Conservation (phyloP, 148 eudicot genomes). For the Amaranthus palmeri region DNA sequence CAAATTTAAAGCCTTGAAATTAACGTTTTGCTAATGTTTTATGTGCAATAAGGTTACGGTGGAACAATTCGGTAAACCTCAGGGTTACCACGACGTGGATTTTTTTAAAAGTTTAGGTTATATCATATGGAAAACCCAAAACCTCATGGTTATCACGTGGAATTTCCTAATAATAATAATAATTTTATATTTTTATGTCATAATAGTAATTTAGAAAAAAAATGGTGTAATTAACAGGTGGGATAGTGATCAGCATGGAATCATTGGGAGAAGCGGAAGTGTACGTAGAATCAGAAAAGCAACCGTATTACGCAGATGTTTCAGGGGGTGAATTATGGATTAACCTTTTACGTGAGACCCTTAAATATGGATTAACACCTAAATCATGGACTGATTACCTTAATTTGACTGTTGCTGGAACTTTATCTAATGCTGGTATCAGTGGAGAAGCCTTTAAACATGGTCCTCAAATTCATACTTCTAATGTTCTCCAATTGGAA, state of each 20-base stretch:
- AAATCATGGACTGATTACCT: slow-evolving; percentile 95
- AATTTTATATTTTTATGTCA: too few relatives aligned
- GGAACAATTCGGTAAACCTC: too few relatives aligned
- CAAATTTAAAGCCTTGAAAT: too few relatives aligned
- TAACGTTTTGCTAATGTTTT: too few relatives aligned
- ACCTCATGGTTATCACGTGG: too few relatives aligned
- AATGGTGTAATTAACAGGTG: slow-evolving; percentile 20
- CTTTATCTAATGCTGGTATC: slow-evolving; percentile 84
- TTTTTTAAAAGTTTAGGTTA: too few relatives aligned
- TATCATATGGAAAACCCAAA: too few relatives aligned
- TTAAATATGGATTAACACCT: slow-evolving; percentile 65
- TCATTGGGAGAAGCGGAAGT: slow-evolving; percentile 44
- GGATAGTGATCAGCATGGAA: slow-evolving; percentile 75
- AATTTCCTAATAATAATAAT: too few relatives aligned
- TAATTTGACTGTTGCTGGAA: slow-evolving; percentile 83
- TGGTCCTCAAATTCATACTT: slow-evolving; percentile 66
- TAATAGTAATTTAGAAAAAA: too few relatives aligned
- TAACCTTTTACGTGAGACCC: slow-evolving; percentile 61
- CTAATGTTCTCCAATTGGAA: slow-evolving; percentile 65
- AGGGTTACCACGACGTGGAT: too few relatives aligned
- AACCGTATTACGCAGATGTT: slow-evolving; percentile 63
- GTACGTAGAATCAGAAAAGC: slow-evolving; percentile 43
- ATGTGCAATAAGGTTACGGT: too few relatives aligned
- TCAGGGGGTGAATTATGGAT: slow-evolving; percentile 84
- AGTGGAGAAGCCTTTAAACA: slow-evolving; percentile 88